Conservation (phyloP, 768 basidiomycete species). For the Phanerochaete sordida region DNA sequence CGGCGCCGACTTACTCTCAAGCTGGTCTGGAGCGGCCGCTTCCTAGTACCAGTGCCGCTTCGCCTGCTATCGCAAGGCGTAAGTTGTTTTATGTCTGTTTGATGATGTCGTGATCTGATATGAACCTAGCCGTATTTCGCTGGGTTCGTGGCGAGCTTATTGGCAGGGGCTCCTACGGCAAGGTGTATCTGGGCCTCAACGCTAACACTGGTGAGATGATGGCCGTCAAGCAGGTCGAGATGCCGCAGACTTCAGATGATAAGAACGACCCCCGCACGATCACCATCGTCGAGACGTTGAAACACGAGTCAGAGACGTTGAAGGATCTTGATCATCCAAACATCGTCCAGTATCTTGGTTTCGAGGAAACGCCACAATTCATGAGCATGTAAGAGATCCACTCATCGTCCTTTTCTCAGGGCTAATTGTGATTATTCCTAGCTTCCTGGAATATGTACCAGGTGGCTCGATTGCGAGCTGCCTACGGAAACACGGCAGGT, state of each 20-base stretch:
- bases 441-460: constrained; percentile 98
- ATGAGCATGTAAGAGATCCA: constrained; percentile 78
- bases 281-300: constrained; percentile 85
- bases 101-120: neutral
- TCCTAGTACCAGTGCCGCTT: constrained; percentile 36
- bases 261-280: constrained; percentile 83
- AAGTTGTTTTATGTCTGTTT: constrained; percentile 30
- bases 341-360: constrained; percentile 96
- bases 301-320: constrained; percentile 93
- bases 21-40: constrained; percentile 35
- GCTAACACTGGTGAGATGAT: constrained; percentile 98
- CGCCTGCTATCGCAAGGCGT: constrained; percentile 45
- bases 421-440: constrained; percentile 31
- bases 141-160: constrained; percentile 99
- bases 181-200: constrained; percentile 94
- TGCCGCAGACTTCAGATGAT: constrained; percentile 88
- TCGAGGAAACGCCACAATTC: constrained; percentile 84
- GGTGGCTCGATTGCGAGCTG: constrained; percentile 94
- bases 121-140: constrained; percentile 88
- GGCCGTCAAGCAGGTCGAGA: constrained; percentile 98
- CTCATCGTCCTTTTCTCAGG: neutral
- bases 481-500: constrained; percentile 87
- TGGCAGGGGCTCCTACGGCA: constrained; percentile 94
- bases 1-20: constrained; percentile 78
- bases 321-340: constrained; percentile 96